Evolutionary conservation across 1,284 basidiomycete species (phyloP).

Genomic region (Afroboletus lepidellus): DNA sequence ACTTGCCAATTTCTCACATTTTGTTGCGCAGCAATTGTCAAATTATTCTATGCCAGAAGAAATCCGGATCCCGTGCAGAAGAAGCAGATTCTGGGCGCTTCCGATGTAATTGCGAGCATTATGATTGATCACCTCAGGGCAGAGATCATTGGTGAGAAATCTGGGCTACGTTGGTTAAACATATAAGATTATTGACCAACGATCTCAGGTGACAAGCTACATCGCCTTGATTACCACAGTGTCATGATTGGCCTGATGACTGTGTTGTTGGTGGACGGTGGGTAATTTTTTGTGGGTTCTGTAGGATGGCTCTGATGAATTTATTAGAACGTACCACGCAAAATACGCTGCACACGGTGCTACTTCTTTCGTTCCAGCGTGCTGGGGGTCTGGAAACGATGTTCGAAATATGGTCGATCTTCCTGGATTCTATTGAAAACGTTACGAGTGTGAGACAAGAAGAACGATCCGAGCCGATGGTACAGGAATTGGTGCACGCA

Average conservation of each 20-base stretch:
- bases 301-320: constrained; percentile 6
- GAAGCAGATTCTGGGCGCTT: constrained; percentile 73
- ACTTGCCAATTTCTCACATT: constrained; percentile 8
- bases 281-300: constrained; percentile 23
- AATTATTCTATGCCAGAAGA: constrained; percentile 82
- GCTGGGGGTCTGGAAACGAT: constrained; percentile 73
- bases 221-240: constrained; percentile 69
- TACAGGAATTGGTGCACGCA: constrained; percentile 70
- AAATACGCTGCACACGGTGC: constrained; percentile 79
- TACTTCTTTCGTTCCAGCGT: constrained; percentile 75
- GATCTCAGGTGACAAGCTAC: constrained; percentile 47
- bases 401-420: constrained; percentile 57
- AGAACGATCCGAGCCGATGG: constrained; percentile 54
- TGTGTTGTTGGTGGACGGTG: constrained; percentile 83
- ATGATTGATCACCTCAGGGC: constrained; percentile 72
- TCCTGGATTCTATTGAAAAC: constrained; percentile 57
- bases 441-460: constrained; percentile 48
- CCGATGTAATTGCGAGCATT: constrained; percentile 68
- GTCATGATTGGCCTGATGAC: constrained; percentile 74
- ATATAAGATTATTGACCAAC: constrained; percentile 4
- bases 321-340: constrained; percentile 67
- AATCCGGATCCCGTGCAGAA: constrained; percentile 77
- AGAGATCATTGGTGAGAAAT: constrained; percentile 51
- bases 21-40: constrained; percentile 67
- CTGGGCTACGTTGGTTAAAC: background rate